phyloP scores from a whole-genome alignment of 2,329 filamentous ascomycete species.

The Colletotrichum tamarilloi region DNA sequence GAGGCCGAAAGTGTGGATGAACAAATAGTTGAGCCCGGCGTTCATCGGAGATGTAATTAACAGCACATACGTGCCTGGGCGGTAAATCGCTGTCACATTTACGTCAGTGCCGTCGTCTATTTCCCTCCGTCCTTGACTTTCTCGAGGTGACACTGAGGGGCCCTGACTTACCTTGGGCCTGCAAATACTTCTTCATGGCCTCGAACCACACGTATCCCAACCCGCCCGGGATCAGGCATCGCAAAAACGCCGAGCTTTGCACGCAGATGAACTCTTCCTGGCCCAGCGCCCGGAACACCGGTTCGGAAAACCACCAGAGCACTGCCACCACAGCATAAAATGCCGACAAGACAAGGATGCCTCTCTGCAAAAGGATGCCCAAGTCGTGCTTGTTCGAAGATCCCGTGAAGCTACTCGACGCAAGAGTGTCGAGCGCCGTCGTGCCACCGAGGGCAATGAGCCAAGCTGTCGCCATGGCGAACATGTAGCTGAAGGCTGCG shows the following conservation, averaged over 20 bases:
- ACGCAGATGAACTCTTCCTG: conserved; percentile 82
- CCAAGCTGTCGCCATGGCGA: conserved; percentile 90
- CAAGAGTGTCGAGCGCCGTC: conserved; percentile 86
- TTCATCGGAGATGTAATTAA: conserved; percentile 86
- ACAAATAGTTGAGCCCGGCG: conserved; percentile 81
- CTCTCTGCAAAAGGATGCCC: conserved; percentile 81
- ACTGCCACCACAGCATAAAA: conserved; percentile 80
- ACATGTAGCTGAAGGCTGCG: conserved; percentile 92
- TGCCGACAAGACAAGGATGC: conserved; percentile 75
- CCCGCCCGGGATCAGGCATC: conserved; percentile 80
- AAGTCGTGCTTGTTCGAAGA: conserved; percentile 82
- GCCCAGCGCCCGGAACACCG: conserved; percentile 78
- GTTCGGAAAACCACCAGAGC: conserved; percentile 81
- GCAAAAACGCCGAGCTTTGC: conserved; percentile 79
- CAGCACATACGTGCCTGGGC: conserved; percentile 84
- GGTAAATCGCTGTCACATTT: conserved; percentile 69
- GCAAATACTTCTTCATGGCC: conserved; percentile 85
- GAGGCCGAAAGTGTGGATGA: conserved; percentile 77
- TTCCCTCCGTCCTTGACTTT: conserved; percentile 12
- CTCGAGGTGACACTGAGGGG: background rate
- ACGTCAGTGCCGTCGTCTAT: background rate
- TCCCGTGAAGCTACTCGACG: conserved; percentile 84
- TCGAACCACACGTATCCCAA: conserved; percentile 92
- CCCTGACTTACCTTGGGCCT: conserved; percentile 79
- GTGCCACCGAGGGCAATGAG: conserved; percentile 87